Evolutionary conservation across 2,329 filamentous ascomycete genomes (phyloP).

Genomic region (Orbilia oligospora): DNA sequence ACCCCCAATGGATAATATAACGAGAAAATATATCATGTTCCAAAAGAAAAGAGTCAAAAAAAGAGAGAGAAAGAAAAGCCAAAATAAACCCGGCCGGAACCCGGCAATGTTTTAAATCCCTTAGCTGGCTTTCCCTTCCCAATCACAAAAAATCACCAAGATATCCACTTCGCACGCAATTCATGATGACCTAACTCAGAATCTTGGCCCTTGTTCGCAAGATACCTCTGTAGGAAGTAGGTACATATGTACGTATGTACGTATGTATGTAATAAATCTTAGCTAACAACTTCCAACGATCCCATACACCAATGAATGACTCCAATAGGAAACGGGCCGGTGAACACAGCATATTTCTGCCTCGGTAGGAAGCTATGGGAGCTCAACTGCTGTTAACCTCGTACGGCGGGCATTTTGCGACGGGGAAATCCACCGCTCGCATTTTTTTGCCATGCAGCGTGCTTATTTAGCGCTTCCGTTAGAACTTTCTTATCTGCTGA

Average conservation of each 20-base stretch:
- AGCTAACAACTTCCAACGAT: constrained; percentile 14
- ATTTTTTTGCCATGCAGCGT: not conserved
- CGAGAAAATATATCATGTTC: not conserved
- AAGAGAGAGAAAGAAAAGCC: too few relatives aligned
- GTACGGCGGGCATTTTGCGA: constrained; percentile 34
- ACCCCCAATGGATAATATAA: not conserved
- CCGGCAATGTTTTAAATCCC: constrained; percentile 9
- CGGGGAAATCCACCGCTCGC: constrained; percentile 30
- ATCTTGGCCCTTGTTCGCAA: not conserved
- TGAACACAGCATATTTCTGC: constrained; percentile 20
- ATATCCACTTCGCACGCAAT: constrained; percentile 19
- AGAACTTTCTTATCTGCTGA: constrained; percentile 12
- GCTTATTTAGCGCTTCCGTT: not conserved
- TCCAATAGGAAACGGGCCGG: constrained; percentile 14
- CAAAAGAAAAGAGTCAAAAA: too few relatives aligned
- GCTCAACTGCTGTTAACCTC: not conserved
- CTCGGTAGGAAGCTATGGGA: constrained; percentile 5
- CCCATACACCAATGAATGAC: constrained; percentile 6
- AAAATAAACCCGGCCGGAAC: constrained; percentile 7
- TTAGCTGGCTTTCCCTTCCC: not conserved
- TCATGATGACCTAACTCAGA: not conserved
- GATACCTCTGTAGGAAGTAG: not conserved
- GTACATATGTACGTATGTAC: not conserved
- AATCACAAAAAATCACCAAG: constrained; percentile 1
- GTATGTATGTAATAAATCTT: constrained; percentile 7